Percentiles rank a stretch among this genome's conserved stretches.
These are phyloP conservation scores for Halophytophthora batemanensis DNA, from an alignment of 352 stramenopile species.

Conservation along the genomic window DNA sequence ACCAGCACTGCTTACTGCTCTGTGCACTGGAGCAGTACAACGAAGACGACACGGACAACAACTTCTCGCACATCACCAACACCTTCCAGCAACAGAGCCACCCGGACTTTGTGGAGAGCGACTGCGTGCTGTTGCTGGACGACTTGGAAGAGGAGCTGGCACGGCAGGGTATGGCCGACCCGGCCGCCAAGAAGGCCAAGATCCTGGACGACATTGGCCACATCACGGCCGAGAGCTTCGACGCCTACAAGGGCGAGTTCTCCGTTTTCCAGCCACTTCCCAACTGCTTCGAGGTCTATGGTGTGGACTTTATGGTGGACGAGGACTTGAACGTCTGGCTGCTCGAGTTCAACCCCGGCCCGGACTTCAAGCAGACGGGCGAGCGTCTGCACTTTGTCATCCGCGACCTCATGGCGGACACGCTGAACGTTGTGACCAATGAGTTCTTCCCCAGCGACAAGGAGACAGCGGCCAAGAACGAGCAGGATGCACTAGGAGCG, in stretches of 20 bases:
- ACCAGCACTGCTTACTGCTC: slow-evolving; percentile 59
- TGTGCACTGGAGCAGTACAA: slow-evolving; percentile 49
- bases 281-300: slow-evolving; percentile 78
- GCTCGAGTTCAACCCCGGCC: slow-evolving; percentile 72
- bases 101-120: slow-evolving; percentile 62
- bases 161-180: slow-evolving; percentile 32
- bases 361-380: slow-evolving; percentile 77
- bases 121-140: slow-evolving; percentile 62
- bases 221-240: slow-evolving; percentile 64
- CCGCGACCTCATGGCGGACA: slow-evolving; percentile 57
- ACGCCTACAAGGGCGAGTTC: slow-evolving; percentile 72
- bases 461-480: slow-evolving; percentile 7
- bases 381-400: slow-evolving; percentile 57
- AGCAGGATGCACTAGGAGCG: slow-evolving; percentile 26
- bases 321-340: slow-evolving; percentile 68
- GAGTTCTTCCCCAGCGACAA: slow-evolving; percentile 41
- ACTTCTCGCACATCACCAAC: slow-evolving; percentile 77
- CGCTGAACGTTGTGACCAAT: slow-evolving; percentile 50
- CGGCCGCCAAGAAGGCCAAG: slow-evolving; percentile 41
- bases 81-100: slow-evolving; percentile 74
- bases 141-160: slow-evolving; percentile 54
- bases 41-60: slow-evolving; percentile 43
- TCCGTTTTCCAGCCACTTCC: slow-evolving; percentile 65
- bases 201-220: slow-evolving; percentile 56
- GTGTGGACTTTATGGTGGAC: slow-evolving; percentile 74